Percentiles rank a stretch among this genome's conserved stretches.
Evolutionary conservation across 768 basidiomycete species (phyloP).

Genomic region (Boletus insuetus): DNA sequence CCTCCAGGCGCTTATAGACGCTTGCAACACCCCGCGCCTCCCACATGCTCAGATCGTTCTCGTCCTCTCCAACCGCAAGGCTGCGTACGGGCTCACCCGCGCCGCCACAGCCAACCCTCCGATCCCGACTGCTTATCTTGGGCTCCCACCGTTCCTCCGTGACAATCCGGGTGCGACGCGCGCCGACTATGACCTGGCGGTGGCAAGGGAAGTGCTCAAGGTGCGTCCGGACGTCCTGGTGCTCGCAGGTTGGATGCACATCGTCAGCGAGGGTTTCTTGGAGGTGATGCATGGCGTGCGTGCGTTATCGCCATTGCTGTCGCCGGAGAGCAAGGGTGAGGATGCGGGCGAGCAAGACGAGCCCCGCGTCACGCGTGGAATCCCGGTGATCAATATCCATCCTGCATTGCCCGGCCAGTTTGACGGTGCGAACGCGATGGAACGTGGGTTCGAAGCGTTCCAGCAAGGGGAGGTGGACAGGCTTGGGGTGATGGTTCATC

Average conservation of each 20-base stretch:
- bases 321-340: not conserved
- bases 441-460: constrained; percentile 87
- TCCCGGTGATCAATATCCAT: constrained; percentile 94
- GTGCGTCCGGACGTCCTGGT: constrained; percentile 82
- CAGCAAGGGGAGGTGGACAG: constrained; percentile 73
- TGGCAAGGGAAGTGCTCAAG: constrained; percentile 63
- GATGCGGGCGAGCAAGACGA: constrained; percentile 34
- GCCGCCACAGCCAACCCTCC: constrained; percentile 67
- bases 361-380: constrained; percentile 23
- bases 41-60: constrained; percentile 69
- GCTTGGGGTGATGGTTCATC: constrained; percentile 91
- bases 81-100: constrained; percentile 85
- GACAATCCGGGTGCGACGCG: constrained; percentile 69
- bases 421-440: constrained; percentile 90
- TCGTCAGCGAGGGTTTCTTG: constrained; percentile 80
- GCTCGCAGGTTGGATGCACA: constrained; percentile 99
- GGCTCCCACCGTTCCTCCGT: constrained; percentile 81
- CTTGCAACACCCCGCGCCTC: constrained; percentile 69
- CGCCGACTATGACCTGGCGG: constrained; percentile 80
- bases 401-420: constrained; percentile 96
- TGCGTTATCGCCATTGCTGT: constrained; percentile 11
- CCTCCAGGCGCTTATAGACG: constrained; percentile 94
- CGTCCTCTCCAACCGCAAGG: constrained; percentile 90
- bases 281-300: constrained; percentile 52
- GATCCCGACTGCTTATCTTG: constrained; percentile 80